Evolutionary conservation across 805 yeast genomes (phyloP).

Genomic region (Danielozyma ontarioensis): DNA sequence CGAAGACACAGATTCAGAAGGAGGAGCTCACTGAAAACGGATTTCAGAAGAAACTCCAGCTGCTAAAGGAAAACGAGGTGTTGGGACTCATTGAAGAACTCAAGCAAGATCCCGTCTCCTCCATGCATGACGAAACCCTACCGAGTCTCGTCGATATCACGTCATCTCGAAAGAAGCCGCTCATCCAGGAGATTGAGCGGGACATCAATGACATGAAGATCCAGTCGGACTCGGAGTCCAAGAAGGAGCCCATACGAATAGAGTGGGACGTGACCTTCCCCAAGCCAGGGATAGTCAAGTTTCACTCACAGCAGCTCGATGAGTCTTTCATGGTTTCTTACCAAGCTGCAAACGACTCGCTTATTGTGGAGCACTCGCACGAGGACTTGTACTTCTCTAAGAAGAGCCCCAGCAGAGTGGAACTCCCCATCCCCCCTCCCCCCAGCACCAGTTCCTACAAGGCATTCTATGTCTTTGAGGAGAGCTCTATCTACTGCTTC

Average conservation of each 20-base stretch:
- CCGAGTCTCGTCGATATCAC: neutral
- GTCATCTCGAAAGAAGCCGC: neutral
- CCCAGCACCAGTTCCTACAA: too few relatives aligned
- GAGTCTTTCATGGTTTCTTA: neutral
- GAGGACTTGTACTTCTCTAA: neutral
- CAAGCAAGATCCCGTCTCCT: too few relatives aligned
- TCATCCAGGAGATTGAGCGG: neutral
- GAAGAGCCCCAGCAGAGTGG: neutral
- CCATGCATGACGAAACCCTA: slow-evolving; percentile 13
- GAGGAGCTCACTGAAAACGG: slow-evolving; percentile 38
- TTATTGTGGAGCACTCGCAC: neutral
- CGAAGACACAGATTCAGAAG: slow-evolving; percentile 38
- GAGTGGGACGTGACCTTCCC: neutral
- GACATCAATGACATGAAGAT: neutral
- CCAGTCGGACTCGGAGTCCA: neutral
- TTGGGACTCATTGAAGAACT: slow-evolving; percentile 41
- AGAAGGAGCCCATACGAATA: neutral
- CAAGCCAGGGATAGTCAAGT: neutral
- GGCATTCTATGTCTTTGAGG: too few relatives aligned
- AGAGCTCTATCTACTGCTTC: neutral
- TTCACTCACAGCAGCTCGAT: neutral
- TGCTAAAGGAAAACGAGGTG: slow-evolving; percentile 36
- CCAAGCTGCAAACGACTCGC: neutral
- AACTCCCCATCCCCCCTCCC: too few relatives aligned
- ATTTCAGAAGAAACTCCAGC: slow-evolving; percentile 30